These are phyloP conservation scores for Ricinus communis DNA, from an alignment of 345 rosid genomes.

Conservation along the genomic window DNA sequence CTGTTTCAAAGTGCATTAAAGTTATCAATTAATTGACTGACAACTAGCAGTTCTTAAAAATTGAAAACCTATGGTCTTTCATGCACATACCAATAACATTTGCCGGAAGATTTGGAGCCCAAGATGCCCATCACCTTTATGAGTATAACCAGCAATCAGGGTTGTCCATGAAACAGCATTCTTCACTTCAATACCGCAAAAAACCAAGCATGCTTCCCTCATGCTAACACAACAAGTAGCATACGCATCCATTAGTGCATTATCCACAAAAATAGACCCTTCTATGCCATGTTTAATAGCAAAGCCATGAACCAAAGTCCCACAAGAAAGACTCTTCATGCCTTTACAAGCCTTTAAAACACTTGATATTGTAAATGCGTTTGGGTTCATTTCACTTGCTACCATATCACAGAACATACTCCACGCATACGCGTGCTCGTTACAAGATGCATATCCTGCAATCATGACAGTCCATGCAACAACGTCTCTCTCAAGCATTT, in stretches of 20 bases:
- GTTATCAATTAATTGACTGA: background rate
- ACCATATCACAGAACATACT: constrained; percentile 59
- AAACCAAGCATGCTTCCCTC: constrained; percentile 61
- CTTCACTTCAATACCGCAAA: constrained; percentile 48
- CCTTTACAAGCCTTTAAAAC: constrained; percentile 74
- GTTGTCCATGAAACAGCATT: constrained; percentile 83
- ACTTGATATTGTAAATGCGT: constrained; percentile 64
- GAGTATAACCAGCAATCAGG: constrained; percentile 77
- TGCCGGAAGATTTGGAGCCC: constrained; percentile 61
- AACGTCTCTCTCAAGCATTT: constrained; percentile 68
- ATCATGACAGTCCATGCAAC: constrained; percentile 75
- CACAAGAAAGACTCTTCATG: constrained; percentile 49
- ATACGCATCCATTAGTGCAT: constrained; percentile 72
- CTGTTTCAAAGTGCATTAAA: constrained; percentile 37
- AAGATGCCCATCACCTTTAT: constrained; percentile 58
- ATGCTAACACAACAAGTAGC: constrained; percentile 58
- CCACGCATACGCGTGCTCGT: constrained; percentile 50
- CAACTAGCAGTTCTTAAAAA: background rate
- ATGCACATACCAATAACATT: constrained; percentile 59
- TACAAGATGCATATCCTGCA: constrained; percentile 53
- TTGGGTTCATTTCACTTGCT: constrained; percentile 43
- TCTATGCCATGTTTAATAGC: constrained; percentile 59
- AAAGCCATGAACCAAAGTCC: constrained; percentile 63
- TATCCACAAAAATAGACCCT: constrained; percentile 62
- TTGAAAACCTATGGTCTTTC: background rate